Conservation (phyloP, 768 basidiomycete species). For the Boletus coccyginus region DNA sequence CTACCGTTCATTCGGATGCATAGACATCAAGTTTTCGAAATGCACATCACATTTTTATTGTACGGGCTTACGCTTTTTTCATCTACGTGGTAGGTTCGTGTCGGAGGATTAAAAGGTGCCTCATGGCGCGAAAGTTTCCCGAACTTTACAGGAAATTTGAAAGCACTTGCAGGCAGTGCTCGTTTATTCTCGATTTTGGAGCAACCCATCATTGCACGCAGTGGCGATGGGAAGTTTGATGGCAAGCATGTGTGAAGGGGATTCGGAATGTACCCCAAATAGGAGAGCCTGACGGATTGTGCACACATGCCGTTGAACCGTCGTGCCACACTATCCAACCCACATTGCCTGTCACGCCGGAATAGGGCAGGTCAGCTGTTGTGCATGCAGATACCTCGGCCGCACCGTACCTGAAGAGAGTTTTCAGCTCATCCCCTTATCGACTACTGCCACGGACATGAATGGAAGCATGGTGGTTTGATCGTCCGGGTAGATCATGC, state of each 20-base stretch:
- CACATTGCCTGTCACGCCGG: neutral
- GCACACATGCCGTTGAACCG: neutral
- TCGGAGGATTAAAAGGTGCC: neutral
- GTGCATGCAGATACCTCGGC: neutral
- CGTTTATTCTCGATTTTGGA: neutral
- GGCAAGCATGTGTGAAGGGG: neutral
- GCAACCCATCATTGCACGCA: too few species aligned
- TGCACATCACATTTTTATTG: neutral
- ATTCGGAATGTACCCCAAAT: neutral
- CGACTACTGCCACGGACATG: neutral
- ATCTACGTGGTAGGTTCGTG: neutral
- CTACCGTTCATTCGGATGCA: constrained; percentile 10
- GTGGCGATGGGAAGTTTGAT: constrained; percentile 3
- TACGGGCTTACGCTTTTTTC: neutral
- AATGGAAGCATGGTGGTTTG: neutral
- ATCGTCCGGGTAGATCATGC: neutral
- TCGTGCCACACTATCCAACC: neutral
- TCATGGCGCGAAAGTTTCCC: neutral
- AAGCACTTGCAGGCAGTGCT: neutral
- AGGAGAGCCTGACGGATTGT: constrained; percentile 7
- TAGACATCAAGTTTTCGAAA: constrained; percentile 10
- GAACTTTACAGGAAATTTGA: constrained; percentile 2
- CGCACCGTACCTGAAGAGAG: constrained; percentile 9
- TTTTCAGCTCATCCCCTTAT: constrained; percentile 1
- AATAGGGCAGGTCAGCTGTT: neutral